Conservation (phyloP, 805 yeast genomes). For the Candida mattraensis region DNA sequence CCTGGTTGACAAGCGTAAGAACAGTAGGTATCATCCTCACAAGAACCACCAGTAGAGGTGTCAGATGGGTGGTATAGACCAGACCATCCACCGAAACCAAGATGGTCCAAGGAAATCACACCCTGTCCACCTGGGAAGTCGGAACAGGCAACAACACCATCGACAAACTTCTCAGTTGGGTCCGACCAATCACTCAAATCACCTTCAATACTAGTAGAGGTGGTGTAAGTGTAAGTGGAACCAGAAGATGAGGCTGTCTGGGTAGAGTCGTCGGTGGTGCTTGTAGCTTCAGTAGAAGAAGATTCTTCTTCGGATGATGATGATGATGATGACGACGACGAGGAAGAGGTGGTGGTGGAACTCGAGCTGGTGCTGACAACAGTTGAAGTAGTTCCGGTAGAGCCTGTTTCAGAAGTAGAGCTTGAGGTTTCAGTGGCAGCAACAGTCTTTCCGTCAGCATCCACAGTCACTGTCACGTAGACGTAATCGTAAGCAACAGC, state of each 20-base stretch:
- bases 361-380: conserved; percentile 18
- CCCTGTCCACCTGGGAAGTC: conserved; percentile 81
- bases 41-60: conserved; percentile 51
- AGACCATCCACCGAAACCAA: conserved; percentile 76
- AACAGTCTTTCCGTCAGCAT: conserved; percentile 47
- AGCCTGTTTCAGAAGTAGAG: conserved; percentile 27
- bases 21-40: conserved; percentile 69
- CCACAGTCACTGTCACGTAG: conserved; percentile 55
- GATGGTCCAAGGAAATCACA: conserved; percentile 70
- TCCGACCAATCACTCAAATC: conserved; percentile 55
- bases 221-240: conserved; percentile 28
- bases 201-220: conserved; percentile 47
- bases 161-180: conserved; percentile 65
- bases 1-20: conserved; percentile 79
- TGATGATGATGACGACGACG: conserved; percentile 29
- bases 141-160: conserved; percentile 68
- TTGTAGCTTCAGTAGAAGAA: conserved; percentile 22
- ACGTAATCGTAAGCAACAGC: conserved; percentile 49
- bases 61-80: conserved; percentile 32
- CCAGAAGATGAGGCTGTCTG: conserved; percentile 35
- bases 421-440: conserved; percentile 29
- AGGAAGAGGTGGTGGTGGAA: conserved; percentile 21
- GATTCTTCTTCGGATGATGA: conserved; percentile 12
- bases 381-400: conserved; percentile 33
- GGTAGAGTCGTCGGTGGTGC: conserved; percentile 32